These are phyloP conservation scores for Coleophoma crateriformis DNA, from an alignment of 2,329 filamentous ascomycete genomes.

Conservation along the genomic window DNA sequence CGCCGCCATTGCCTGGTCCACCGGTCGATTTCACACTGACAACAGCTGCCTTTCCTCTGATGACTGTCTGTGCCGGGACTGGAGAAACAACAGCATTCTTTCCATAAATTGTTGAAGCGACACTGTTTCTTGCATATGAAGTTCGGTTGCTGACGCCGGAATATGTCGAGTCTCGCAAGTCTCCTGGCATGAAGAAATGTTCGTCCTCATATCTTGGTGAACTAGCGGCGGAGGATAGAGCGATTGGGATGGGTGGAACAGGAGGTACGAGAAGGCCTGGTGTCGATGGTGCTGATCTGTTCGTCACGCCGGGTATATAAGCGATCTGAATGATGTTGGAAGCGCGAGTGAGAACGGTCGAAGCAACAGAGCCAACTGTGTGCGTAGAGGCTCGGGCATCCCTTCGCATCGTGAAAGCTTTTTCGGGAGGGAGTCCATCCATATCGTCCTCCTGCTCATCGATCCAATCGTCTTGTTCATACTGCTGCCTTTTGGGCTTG, in stretches of 20 bases:
- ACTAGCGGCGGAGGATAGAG: slow-evolving; percentile 48
- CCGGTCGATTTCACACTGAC: slow-evolving; percentile 80
- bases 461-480: slow-evolving; percentile 52
- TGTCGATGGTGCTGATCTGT: slow-evolving; percentile 80
- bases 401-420: slow-evolving; percentile 47
- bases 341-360: slow-evolving; percentile 88
- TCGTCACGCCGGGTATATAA: slow-evolving; percentile 95
- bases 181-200: slow-evolving; percentile 89
- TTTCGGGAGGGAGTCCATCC: slow-evolving; percentile 45
- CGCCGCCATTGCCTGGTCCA: slow-evolving; percentile 38
- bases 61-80: slow-evolving; percentile 76
- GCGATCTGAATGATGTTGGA: slow-evolving; percentile 99
- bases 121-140: slow-evolving; percentile 63
- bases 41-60: slow-evolving; percentile 83
- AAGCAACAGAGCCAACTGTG: slow-evolving; percentile 87
- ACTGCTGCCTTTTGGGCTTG: slow-evolving; percentile 69
- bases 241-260: slow-evolving; percentile 82
- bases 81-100: slow-evolving; percentile 81
- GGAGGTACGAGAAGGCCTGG: slow-evolving; percentile 80
- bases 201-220: slow-evolving; percentile 66
- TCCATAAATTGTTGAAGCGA: slow-evolving; percentile 91
- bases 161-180: slow-evolving; percentile 87
- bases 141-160: slow-evolving; percentile 65
- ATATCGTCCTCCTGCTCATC: slow-evolving; percentile 40
- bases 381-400: slow-evolving; percentile 72